Evolutionary conservation across 805 yeast genomes (phyloP).

Genomic region (Yarrowia deformans): DNA sequence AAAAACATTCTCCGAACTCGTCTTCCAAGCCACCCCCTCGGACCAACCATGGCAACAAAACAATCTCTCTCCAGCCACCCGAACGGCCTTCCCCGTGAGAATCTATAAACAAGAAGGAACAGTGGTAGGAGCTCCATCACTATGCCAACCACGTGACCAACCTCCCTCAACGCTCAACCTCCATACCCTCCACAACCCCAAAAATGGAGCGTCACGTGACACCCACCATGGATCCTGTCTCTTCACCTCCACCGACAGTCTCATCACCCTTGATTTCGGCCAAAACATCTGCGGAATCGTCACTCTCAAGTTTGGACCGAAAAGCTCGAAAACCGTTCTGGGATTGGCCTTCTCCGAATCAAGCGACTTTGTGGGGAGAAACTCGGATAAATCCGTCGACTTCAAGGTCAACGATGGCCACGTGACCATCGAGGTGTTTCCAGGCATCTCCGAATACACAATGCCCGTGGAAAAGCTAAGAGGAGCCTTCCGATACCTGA

Average conservation of each 20-base stretch:
- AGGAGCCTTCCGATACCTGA: slow-evolving; percentile 15
- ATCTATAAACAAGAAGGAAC: slow-evolving; percentile 6
- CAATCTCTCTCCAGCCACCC: slow-evolving; percentile 3
- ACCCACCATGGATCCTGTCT: slow-evolving; percentile 7
- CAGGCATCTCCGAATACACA: slow-evolving; percentile 12
- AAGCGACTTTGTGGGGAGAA: slow-evolving; percentile 10
- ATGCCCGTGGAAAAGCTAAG: slow-evolving; percentile 11
- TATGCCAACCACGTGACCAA: slow-evolving; percentile 10
- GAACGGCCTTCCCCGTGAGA: not conserved
- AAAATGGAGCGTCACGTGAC: not conserved
- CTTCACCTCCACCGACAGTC: not conserved
- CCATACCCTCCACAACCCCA: not conserved
- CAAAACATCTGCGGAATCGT: slow-evolving; percentile 22
- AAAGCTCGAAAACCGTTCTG: not conserved
- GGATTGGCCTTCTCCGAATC: slow-evolving; percentile 22
- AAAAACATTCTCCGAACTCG: slow-evolving; percentile 23
- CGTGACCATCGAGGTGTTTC: slow-evolving; percentile 11
- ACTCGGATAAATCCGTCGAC: slow-evolving; percentile 30
- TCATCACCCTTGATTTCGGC: slow-evolving; percentile 15
- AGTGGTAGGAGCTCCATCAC: not conserved
- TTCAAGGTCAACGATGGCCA: slow-evolving; percentile 10
- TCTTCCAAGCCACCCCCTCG: slow-evolving; percentile 12
- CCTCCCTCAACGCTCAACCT: not conserved
- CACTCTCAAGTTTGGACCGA: not conserved
- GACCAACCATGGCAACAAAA: slow-evolving; percentile 14